Percentiles rank a stretch among this genome's conserved stretches.
Evolutionary conservation across 2,329 filamentous ascomycete species (phyloP).

Genomic region (Diaporthe australafricana): DNA sequence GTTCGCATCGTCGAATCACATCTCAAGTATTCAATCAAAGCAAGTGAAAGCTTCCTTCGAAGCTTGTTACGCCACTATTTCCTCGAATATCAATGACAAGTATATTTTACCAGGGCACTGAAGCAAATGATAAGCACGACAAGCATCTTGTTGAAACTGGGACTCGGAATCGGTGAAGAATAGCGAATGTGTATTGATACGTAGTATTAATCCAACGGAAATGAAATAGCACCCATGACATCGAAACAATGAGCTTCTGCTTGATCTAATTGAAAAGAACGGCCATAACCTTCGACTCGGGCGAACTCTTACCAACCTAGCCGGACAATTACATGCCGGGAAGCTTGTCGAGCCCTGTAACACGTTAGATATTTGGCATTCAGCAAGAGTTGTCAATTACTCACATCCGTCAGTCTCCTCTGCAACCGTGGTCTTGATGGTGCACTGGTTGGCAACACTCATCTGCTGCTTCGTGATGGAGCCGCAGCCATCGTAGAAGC

Average conservation of each 20-base stretch:
- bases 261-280: constrained; percentile 14
- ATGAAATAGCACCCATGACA: background rate
- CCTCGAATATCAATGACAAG: too few species aligned
- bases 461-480: constrained; percentile 31
- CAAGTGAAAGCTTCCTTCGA: too few species aligned
- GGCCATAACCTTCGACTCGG: too few species aligned
- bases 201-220: constrained; percentile 10
- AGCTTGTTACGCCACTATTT: too few species aligned
- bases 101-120: too few species aligned
- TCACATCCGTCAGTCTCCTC: constrained; percentile 1
- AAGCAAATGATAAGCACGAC: too few species aligned
- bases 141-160: too few species aligned
- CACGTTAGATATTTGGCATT: background rate
- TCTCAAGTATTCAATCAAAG: too few species aligned
- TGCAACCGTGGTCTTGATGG: background rate
- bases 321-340: background rate
- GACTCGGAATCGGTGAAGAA: too few species aligned
- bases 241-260: background rate
- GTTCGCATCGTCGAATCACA: too few species aligned
- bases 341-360: constrained; percentile 7
- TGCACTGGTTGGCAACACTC: constrained; percentile 23
- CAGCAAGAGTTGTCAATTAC: background rate
- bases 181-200: too few species aligned
- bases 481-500: constrained; percentile 29
- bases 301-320: background rate